Percentiles rank a stretch among this genome's conserved stretches.
phyloP scores from a whole-genome alignment of 1,284 basidiomycete species.

The Omphalotus olearius region DNA sequence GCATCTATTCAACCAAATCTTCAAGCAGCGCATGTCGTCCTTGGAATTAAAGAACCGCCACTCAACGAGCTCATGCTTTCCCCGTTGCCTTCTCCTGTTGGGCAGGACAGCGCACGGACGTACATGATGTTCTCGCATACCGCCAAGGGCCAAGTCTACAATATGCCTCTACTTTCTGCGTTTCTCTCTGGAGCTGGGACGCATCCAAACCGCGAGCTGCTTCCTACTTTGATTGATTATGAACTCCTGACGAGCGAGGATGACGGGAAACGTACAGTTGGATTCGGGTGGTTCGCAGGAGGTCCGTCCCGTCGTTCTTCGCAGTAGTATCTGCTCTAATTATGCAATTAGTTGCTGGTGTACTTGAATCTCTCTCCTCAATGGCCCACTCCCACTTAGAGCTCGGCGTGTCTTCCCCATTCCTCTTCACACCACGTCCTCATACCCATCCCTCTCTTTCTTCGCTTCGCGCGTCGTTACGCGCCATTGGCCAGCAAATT shows the following conservation, averaged over 20 bases:
- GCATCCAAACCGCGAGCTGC: constrained; percentile 14
- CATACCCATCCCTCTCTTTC: constrained; percentile 66
- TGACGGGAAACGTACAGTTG: constrained; percentile 74
- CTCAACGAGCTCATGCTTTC: constrained; percentile 53
- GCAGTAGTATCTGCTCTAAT: background rate
- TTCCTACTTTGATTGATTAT: constrained; percentile 72
- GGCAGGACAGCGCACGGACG: constrained; percentile 39
- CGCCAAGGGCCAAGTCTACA: constrained; percentile 83
- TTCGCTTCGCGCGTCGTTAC: constrained; percentile 55
- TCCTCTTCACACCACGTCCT: constrained; percentile 79
- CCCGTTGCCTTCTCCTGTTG: constrained; percentile 25
- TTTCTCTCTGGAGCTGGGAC: constrained; percentile 40
- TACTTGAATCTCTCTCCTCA: constrained; percentile 75
- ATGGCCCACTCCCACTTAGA: constrained; percentile 78
- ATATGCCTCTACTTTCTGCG: constrained; percentile 70
- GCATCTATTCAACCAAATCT: constrained; percentile 60
- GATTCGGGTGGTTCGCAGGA: constrained; percentile 88
- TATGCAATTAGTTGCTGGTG: constrained; percentile 63
- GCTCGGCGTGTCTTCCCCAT: constrained; percentile 76
- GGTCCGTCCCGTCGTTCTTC: constrained; percentile 39
- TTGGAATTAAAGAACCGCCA: constrained; percentile 88
- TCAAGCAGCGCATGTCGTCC: constrained; percentile 65
- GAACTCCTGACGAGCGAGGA: constrained; percentile 65
- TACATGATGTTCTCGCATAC: constrained; percentile 92
- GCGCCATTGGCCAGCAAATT: constrained; percentile 51